A percentile compares a stretch with the other conserved stretches of the same genome.
phyloP scores from a whole-genome alignment of 495 filamentous ascomycete species.

The Margaritispora aquatica region DNA sequence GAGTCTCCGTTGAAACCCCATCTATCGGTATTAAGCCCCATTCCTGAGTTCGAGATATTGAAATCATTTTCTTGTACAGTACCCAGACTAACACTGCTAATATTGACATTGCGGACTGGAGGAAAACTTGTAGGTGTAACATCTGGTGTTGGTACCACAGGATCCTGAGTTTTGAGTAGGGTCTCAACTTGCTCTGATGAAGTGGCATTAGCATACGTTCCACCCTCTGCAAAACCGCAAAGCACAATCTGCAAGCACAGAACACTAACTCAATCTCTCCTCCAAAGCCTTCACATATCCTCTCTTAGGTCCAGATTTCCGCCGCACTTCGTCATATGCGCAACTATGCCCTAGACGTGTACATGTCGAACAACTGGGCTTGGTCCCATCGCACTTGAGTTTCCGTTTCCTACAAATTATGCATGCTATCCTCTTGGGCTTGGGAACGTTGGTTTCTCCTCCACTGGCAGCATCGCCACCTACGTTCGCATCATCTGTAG shows the following conservation, averaged over 20 bases:
- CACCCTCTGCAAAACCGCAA: not conserved
- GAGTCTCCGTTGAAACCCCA: conserved; percentile 47
- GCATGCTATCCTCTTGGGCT: conserved; percentile 93
- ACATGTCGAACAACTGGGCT: conserved; percentile 91
- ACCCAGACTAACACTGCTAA: conserved; percentile 8
- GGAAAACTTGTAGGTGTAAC: conserved; percentile 10
- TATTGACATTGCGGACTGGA: not conserved
- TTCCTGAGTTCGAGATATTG: conserved; percentile 36
- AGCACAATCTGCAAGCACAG: conserved; percentile 3
- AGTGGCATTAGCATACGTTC: conserved; percentile 2
- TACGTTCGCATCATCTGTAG: conserved; percentile 23
- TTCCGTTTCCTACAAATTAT: conserved; percentile 93
- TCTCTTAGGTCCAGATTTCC: conserved; percentile 96
- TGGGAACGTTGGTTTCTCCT: conserved; percentile 60
- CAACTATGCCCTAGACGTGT: conserved; percentile 83
- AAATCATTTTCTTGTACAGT: conserved; percentile 29
- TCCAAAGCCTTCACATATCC: conserved; percentile 98
- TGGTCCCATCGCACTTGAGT: conserved; percentile 69
- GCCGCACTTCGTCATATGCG: conserved; percentile 90
- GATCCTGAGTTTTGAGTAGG: conserved; percentile 69
- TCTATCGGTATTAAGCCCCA: conserved; percentile 42
- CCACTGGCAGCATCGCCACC: conserved; percentile 30
- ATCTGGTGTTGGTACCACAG: conserved; percentile 26
- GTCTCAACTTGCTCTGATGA: conserved; percentile 86
- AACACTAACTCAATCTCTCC: conserved; percentile 74